A percentile compares a stretch with the other conserved stretches of the same genome.
Evolutionary conservation across 2,329 filamentous ascomycete genomes (phyloP).

Genomic region (Fusarium sp.): DNA sequence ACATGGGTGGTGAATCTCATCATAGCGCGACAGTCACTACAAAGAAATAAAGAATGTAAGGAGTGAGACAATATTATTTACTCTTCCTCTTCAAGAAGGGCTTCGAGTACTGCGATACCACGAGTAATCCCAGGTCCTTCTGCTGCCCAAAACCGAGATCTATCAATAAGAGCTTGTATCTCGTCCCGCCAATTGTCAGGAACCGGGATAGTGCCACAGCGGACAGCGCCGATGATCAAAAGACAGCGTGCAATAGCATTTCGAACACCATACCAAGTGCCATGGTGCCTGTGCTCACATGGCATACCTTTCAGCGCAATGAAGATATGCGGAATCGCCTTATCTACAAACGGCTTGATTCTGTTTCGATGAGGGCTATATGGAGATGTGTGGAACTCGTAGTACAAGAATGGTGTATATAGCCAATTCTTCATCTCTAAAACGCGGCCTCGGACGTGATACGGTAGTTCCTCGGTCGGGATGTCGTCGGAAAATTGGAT

Average conservation of each 20-base stretch:
- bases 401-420: background rate
- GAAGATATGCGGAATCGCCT: background rate
- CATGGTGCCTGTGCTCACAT: background rate
- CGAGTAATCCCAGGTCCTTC: background rate
- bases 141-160: background rate
- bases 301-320: background rate
- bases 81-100: background rate
- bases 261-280: background rate
- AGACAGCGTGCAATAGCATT: background rate
- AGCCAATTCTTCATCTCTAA: background rate
- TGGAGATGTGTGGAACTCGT: background rate
- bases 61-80: background rate
- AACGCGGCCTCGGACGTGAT: background rate
- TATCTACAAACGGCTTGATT: background rate
- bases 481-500: background rate
- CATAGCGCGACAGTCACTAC: no score
- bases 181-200: background rate
- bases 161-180: background rate
- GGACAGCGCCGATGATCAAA: background rate
- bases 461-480: background rate
- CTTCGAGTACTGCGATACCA: background rate
- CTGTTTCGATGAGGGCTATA: background rate
- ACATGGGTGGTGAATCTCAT: no score
- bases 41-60: no score
- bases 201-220: background rate